Evolutionary conservation across 1,284 basidiomycete species (phyloP).

Genomic region (Porodaedalea pini): DNA sequence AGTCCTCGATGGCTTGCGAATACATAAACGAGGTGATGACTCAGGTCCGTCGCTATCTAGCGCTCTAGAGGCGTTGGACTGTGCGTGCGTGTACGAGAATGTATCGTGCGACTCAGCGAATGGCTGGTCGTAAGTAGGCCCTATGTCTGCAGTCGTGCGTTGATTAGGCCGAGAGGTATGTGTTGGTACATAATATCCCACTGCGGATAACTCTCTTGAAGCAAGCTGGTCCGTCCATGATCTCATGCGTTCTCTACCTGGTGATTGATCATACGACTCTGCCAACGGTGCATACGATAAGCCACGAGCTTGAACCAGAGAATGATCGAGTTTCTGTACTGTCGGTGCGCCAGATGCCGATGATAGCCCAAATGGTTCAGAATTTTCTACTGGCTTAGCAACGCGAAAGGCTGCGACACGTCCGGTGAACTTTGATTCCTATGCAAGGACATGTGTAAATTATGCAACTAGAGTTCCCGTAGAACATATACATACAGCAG

Average conservation of each 20-base stretch:
- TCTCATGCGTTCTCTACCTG: neutral
- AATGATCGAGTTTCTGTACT: neutral
- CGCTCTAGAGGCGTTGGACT: neutral
- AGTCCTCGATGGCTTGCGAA: neutral
- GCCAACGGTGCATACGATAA: neutral
- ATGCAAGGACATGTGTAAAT: neutral
- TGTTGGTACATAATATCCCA: neutral
- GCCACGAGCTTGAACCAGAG: neutral
- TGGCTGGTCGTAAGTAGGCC: neutral
- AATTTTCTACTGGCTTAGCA: constrained; percentile 16
- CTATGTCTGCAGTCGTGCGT: neutral
- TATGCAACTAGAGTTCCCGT: neutral
- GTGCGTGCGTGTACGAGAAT: neutral
- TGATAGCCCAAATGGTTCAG: constrained; percentile 4
- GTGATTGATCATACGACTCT: neutral
- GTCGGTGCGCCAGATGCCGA: neutral
- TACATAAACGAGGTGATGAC: neutral
- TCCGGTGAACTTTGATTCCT: constrained; percentile 21
- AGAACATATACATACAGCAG: constrained; percentile 7
- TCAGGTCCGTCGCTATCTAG: neutral
- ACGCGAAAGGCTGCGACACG: constrained; percentile 20
- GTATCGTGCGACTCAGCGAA: no score
- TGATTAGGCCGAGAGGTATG: neutral
- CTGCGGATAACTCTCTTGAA: neutral
- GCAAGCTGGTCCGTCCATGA: neutral